phyloP scores from a whole-genome alignment of 2,329 filamentous ascomycete genomes.

The Cylindrodendrum hubeiense region DNA sequence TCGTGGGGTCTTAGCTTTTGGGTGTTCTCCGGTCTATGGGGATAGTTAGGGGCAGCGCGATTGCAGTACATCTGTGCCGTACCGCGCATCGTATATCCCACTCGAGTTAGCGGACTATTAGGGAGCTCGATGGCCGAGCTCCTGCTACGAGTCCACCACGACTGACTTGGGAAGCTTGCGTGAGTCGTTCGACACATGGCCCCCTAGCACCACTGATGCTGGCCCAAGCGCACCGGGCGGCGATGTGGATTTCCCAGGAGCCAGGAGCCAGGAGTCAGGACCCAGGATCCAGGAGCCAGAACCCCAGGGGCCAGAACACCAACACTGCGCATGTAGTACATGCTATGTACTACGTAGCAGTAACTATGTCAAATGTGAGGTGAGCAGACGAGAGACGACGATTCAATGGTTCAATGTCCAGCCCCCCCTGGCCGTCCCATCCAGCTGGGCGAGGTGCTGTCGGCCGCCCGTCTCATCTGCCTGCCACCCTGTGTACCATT shows the following conservation, averaged over 20 bases:
- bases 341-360: no score
- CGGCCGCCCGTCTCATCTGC: constrained; percentile 14
- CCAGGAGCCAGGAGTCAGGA: neutral
- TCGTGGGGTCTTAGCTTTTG: neutral
- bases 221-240: neutral
- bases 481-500: constrained; percentile 15
- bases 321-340: no score
- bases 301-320: neutral
- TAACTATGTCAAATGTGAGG: constrained; percentile 1
- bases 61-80: constrained; percentile 7
- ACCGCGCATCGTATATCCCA: constrained; percentile 1
- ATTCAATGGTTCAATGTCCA: constrained; percentile 14
- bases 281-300: neutral
- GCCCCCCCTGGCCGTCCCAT: constrained; percentile 8
- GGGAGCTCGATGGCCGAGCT: constrained; percentile 9
- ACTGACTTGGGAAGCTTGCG: constrained; percentile 20
- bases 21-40: constrained; percentile 7
- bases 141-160: neutral
- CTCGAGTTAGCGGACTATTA: constrained; percentile 13
- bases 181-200: constrained; percentile 24
- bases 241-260: neutral
- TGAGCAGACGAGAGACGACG: constrained; percentile 7
- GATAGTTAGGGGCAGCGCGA: constrained; percentile 12
- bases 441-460: constrained; percentile 7
- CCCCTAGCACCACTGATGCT: constrained; percentile 7